A percentile compares a stretch with the other conserved stretches of the same genome.
Evolutionary conservation across 371 early-diverging fungal species (phyloP).

Genomic region (Mucor plumbeus): DNA sequence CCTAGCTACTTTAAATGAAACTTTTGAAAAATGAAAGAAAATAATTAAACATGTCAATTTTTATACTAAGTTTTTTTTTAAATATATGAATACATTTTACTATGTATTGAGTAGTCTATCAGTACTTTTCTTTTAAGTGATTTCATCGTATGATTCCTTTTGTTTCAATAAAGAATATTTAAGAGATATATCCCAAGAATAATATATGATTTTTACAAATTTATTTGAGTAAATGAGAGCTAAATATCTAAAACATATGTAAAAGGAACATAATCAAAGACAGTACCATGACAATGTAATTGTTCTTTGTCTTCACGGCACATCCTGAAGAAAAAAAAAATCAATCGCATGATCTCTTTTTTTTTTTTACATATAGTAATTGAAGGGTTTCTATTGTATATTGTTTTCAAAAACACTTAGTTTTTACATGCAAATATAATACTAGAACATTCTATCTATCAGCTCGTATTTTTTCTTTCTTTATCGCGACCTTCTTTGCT

Average conservation of each 20-base stretch:
- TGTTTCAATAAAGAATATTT: background rate
- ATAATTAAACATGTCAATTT: background rate
- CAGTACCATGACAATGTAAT: background rate
- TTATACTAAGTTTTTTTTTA: too few species aligned
- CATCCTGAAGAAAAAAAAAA: too few species aligned
- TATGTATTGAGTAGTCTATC: too few species aligned
- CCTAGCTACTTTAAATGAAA: too few species aligned
- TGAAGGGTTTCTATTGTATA: too few species aligned
- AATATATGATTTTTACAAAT: background rate
- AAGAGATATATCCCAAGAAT: background rate
- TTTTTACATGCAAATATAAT: background rate
- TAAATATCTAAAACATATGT: background rate
- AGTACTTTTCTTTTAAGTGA: background rate
- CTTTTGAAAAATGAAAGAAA: background rate
- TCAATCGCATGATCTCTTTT: too few species aligned
- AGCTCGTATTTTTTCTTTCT: background rate
- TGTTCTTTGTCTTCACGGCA: background rate
- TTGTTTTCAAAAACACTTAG: background rate
- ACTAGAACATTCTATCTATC: background rate
- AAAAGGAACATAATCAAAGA: too few species aligned
- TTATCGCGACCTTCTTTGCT: background rate
- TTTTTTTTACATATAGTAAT: too few species aligned
- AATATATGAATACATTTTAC: background rate
- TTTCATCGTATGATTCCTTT: background rate
- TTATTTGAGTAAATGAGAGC: too few species aligned